Conservation (phyloP, 352 stramenopile species). For the Pythium chondricola region DNA sequence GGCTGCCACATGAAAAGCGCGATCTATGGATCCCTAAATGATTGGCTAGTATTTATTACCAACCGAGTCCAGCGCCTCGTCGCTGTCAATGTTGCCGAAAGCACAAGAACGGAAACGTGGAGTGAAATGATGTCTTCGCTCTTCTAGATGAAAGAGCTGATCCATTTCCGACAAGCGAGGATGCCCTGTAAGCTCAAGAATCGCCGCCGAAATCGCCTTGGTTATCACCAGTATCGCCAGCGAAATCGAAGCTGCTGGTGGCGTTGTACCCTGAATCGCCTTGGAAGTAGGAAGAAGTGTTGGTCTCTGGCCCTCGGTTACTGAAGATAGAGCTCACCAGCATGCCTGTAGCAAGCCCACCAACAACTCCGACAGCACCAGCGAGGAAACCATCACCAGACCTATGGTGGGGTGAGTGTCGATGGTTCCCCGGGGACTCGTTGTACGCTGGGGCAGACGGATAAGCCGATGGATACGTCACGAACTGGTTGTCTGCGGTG, state of each 20-base stretch:
- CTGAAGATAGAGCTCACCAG: slow-evolving; percentile 40
- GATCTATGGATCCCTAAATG: too few relatives aligned
- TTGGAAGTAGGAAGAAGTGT: slow-evolving; percentile 25
- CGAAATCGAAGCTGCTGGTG: slow-evolving; percentile 37
- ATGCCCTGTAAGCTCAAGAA: too few relatives aligned
- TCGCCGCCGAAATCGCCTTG: slow-evolving; percentile 29
- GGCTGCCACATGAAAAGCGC: too few relatives aligned
- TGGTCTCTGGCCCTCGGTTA: slow-evolving; percentile 6
- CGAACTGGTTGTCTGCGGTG: slow-evolving; percentile 13
- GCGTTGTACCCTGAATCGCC: slow-evolving; percentile 31
- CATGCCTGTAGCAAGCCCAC: slow-evolving; percentile 41
- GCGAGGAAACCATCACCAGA: slow-evolving; percentile 23
- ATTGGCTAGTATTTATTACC: too few relatives aligned
- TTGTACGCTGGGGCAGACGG: slow-evolving; percentile 31
- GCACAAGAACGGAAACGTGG: too few relatives aligned
- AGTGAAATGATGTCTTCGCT: too few relatives aligned
- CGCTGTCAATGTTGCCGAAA: too few relatives aligned
- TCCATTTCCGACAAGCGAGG: too few relatives aligned
- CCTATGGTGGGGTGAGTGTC: neutral
- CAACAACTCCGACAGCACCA: slow-evolving; percentile 37
- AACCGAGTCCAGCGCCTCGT: too few relatives aligned
- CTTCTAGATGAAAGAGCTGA: too few relatives aligned
- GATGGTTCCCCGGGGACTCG: neutral
- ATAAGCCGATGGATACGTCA: slow-evolving; percentile 43
- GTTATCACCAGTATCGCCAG: slow-evolving; percentile 36